phyloP scores from a whole-genome alignment of 768 basidiomycete species.

The Leccinum longicurvipes region DNA sequence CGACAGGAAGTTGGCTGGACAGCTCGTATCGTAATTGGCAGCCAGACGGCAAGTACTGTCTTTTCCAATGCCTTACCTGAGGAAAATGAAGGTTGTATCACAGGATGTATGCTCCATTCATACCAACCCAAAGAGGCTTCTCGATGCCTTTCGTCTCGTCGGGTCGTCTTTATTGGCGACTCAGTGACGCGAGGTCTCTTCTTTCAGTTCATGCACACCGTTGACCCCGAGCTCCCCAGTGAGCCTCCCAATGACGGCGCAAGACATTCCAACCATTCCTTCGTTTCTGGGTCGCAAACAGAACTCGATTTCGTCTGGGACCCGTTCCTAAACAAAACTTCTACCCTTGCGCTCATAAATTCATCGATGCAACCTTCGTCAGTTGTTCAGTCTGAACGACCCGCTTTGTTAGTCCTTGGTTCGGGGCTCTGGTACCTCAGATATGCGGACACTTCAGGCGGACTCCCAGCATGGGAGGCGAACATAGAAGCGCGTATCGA shows the following conservation, averaged over 20 bases:
- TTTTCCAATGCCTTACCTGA: constrained; percentile 22
- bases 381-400: constrained; percentile 26
- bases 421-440: constrained; percentile 90
- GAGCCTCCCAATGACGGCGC: constrained; percentile 50
- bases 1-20: constrained; percentile 78
- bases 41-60: constrained; percentile 55
- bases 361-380: constrained; percentile 1
- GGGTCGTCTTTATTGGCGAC: constrained; percentile 79
- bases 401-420: constrained; percentile 77
- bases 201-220: constrained; percentile 62
- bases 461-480: constrained; percentile 73
- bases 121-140: constrained; percentile 56
- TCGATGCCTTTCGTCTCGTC: constrained; percentile 54
- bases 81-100: constrained; percentile 8
- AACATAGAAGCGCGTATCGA: constrained; percentile 67
- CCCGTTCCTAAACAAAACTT: constrained; percentile 76
- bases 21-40: constrained; percentile 71
- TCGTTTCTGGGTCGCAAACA: constrained; percentile 44
- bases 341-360: constrained; percentile 44
- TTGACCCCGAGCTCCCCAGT: constrained; percentile 56
- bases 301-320: constrained; percentile 75
- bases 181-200: constrained; percentile 78
- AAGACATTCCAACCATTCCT: constrained; percentile 66
- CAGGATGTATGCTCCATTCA: constrained; percentile 77
- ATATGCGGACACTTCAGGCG: constrained; percentile 67